phyloP scores from a whole-genome alignment of 768 basidiomycete species.

The Inosperma sp. region DNA sequence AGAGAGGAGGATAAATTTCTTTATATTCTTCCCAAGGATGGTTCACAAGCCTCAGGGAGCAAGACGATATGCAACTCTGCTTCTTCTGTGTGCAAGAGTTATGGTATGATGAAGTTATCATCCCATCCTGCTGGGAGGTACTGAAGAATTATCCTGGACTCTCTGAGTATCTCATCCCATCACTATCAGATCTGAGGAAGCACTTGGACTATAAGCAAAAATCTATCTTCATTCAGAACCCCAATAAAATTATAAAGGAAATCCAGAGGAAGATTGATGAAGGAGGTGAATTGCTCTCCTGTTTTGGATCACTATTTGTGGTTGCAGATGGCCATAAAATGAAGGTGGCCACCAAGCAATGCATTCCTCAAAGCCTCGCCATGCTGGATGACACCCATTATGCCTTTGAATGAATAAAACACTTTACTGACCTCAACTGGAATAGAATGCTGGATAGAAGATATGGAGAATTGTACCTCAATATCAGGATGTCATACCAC shows the following conservation, averaged over 20 bases:
- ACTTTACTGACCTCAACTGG: conserved; percentile 9
- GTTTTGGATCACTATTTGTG: background rate
- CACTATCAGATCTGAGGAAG: background rate
- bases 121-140: background rate
- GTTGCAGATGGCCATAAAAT: background rate
- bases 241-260: background rate
- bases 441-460: conserved; percentile 3
- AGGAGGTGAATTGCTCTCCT: background rate
- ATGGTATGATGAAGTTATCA: background rate
- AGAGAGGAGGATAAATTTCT: background rate
- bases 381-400: background rate
- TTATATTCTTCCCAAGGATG: conserved; percentile 1
- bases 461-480: conserved; percentile 8
- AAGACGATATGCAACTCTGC: background rate
- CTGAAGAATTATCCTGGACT: background rate
- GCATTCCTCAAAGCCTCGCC: background rate
- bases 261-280: background rate
- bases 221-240: background rate
- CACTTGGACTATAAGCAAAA: background rate
- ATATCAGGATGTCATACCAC: conserved; percentile 7
- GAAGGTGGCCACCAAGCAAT: background rate
- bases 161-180: background rate
- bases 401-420: background rate
- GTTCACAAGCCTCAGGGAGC: background rate
- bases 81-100: background rate